Base-by-base conservation (phyloP, 306 rosid genomes). In the Hippophae gyantsensis region DNA sequence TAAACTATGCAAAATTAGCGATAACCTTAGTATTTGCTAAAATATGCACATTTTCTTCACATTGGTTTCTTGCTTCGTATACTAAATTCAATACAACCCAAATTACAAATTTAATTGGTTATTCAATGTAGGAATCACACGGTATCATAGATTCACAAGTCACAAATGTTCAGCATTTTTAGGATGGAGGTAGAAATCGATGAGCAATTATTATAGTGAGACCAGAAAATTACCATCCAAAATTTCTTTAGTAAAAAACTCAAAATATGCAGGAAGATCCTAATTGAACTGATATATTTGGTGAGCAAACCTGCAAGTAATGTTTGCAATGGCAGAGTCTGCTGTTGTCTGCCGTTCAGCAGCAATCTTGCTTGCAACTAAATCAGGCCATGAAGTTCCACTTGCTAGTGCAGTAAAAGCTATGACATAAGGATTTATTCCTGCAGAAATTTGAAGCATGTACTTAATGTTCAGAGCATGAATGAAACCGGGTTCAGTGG, bases 361-460 rank as follows among this genome's bases (percentile, higher is more conserved):
- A 65, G 98, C 98, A 71, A 92, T 92, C 87, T 76, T 92, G 74
- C 98, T 92, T 6, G 98, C 98, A 67, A 92, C 98, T 71, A 92
- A 86, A 76, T 92, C 98, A 6, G 96, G 98, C 98, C 98, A 87
- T 6, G 98, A 92, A 75, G 96, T 92, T 77, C 96, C 98, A 64
- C 78, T 32, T 63, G 95, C 97, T 68, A 87, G 71, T 42, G 60
- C 98, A 44, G 98, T 92, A 68, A 92, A 92, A 58, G 98, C 96
- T 74, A 92, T 83, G 68, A 87, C 95, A 59, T 92, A 92, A 58
- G 95, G 81, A 80, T 85, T 87, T 76, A 92, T 85, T 78, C 98
- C 98, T 87, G 89, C 48, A 60, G 66, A 12, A 18, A 27, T 7
- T 7, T 11, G 10, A 61, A 58, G 41, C 1, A 11, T 2, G 2